Conservation (phyloP, 2,329 filamentous ascomycete genomes). For the Pseudogymnoascus sp. region DNA sequence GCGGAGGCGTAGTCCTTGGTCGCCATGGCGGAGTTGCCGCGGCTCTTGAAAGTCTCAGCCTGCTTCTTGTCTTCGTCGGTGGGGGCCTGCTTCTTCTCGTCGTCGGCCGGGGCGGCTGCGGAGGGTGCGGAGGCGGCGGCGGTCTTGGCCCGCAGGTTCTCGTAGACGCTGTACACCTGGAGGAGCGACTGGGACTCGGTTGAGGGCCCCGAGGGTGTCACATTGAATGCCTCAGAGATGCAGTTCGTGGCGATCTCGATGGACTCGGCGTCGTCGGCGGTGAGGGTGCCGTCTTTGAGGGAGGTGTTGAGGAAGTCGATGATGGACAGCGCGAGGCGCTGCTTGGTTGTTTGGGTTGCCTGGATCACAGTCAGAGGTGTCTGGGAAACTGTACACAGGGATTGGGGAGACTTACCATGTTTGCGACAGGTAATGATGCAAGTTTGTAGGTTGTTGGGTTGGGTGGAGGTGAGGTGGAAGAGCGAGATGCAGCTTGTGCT, state of each 20-base stretch:
- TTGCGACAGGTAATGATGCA: conserved; percentile 7
- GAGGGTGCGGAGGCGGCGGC: conserved; percentile 34
- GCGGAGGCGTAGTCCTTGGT: conserved; percentile 81
- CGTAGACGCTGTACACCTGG: conserved; percentile 91
- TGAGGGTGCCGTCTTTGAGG: conserved; percentile 78
- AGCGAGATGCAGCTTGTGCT: not conserved
- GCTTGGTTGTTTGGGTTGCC: conserved; percentile 30
- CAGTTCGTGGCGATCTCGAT: conserved; percentile 93
- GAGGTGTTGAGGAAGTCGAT: conserved; percentile 89
- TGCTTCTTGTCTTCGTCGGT: conserved; percentile 60
- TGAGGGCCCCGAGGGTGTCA: conserved; percentile 71
- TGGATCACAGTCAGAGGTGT: not conserved
- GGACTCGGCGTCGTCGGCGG: conserved; percentile 81
- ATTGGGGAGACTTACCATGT: conserved; percentile 11
- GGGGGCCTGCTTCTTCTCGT: conserved; percentile 59
- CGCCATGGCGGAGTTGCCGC: conserved; percentile 92
- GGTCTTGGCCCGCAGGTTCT: conserved; percentile 67
- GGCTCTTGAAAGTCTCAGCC: conserved; percentile 80
- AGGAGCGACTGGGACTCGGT: conserved; percentile 77
- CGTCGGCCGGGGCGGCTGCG: conserved; percentile 38
- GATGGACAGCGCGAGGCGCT: conserved; percentile 94
- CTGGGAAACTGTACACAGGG: not conserved
- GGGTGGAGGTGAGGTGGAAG: not conserved
- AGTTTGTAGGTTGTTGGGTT: not conserved
- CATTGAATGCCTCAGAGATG: conserved; percentile 91